Base-by-base conservation (phyloP, 2,329 filamentous ascomycete genomes). In the Aspergillus novoparasiticus region DNA sequence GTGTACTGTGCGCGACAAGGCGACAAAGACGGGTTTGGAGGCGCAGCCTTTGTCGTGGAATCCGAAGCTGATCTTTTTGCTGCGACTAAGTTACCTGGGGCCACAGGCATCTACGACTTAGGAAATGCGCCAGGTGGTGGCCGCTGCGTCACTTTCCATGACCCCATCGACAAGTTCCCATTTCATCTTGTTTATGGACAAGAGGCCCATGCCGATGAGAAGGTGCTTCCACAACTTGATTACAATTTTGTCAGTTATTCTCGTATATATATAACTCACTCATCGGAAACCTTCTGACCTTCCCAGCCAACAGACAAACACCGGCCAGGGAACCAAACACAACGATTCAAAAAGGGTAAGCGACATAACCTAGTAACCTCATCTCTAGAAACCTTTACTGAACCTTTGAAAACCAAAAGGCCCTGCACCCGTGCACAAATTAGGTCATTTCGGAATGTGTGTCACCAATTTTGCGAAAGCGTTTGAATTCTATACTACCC, bases 151-250 rank as follows among this genome's bases (percentile, higher is more conserved):
- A 76, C 75, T 1, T 62, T 78, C 19, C 63, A 63, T n/a, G 77
- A 79, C 53, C 74, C 76, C 0, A 73, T 77, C 60, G 77, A 77
- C 23, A 76, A 76, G 51, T 63, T 65, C 19, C 74, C 72, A 14
- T 65, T 79, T 21, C 76, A 78, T 58, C 70, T 79, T 8, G 70
- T 79, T 8, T 71, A 76, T 64, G 78, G 77, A 10, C 73, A 75
- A 54, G 14, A 28, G 54, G 57, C 63, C 23, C 65, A 68, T 6
- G 65, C 46, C 9, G 60, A 60, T 43, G 36, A 58, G 21, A 61
- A 46, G 14, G 55, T 32, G 30, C 57, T 65, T 28, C 63, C 57
- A 19, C 43, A 65, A 16, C 39, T 69, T 11, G 56, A 63, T 46
- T 63, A 64, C 32, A 70, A 70, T 41, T 64, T 65, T 57, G 67